Evolutionary conservation across 805 yeast species (phyloP).

Genomic region (Diddensiella santjacobensis): DNA sequence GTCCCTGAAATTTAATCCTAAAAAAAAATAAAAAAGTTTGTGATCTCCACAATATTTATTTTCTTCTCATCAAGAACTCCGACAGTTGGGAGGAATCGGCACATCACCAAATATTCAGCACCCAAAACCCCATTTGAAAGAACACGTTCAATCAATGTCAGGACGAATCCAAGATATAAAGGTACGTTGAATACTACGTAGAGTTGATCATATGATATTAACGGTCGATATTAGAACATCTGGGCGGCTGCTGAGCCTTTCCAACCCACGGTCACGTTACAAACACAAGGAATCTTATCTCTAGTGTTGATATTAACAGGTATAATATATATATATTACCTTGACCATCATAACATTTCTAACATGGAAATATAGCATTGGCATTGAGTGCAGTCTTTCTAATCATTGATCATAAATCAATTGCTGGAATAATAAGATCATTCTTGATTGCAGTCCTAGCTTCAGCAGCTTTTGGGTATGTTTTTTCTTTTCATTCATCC

Average conservation of each 20-base stretch:
- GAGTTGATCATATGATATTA: too few species aligned
- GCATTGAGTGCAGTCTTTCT: slow-evolving; percentile 24
- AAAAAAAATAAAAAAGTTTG: neutral
- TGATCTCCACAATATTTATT: neutral
- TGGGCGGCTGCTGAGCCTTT: slow-evolving; percentile 18
- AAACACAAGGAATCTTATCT: slow-evolving; percentile 26
- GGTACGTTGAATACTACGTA: neutral
- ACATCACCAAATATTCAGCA: neutral
- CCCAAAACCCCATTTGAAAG: neutral
- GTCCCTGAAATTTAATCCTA: slow-evolving; percentile 11
- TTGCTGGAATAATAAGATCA: slow-evolving; percentile 23
- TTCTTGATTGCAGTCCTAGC: slow-evolving; percentile 32
- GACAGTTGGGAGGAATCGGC: neutral
- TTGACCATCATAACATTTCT: neutral
- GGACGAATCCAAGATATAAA: neutral
- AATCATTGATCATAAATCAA: slow-evolving; percentile 17
- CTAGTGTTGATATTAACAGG: slow-evolving; percentile 16
- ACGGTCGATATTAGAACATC: slow-evolving; percentile 1
- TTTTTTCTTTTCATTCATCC: neutral
- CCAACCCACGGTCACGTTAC: slow-evolving; percentile 24
- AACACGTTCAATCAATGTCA: neutral
- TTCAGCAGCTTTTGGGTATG: slow-evolving; percentile 37
- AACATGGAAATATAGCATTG: slow-evolving; percentile 19
- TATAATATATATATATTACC: too few species aligned
- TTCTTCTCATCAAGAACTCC: neutral